Evolutionary conservation across 306 rosid species (phyloP).

Genomic region (Rosa rugosa): DNA sequence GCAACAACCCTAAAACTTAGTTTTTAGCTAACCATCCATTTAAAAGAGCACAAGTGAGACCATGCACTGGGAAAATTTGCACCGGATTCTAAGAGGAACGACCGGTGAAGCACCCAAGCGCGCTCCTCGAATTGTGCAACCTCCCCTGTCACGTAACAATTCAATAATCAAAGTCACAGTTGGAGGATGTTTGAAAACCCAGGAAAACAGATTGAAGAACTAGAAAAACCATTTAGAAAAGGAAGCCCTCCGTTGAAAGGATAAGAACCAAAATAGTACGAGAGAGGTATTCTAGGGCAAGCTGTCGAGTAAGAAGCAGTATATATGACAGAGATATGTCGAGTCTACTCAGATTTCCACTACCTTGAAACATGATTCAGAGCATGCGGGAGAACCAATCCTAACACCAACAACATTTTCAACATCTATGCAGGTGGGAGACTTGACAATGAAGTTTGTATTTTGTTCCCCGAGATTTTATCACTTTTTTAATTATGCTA

Average conservation of each 20-base stretch:
- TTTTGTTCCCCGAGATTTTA: too few species aligned
- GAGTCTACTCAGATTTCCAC: neutral
- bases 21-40: neutral
- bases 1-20: neutral
- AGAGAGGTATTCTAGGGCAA: neutral
- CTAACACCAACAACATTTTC: neutral
- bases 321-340: neutral
- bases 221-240: neutral
- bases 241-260: neutral
- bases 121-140: neutral
- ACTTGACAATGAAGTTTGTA: neutral
- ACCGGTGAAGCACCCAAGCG: neutral
- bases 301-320: neutral
- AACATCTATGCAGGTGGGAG: neutral
- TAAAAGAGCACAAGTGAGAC: neutral
- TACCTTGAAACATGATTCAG: neutral
- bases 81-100: neutral
- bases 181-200: neutral
- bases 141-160: neutral
- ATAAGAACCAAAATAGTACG: neutral
- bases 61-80: neutral
- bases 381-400: neutral
- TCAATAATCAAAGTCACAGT: neutral
- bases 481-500: too few species aligned
- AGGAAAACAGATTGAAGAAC: neutral